phyloP scores from a whole-genome alignment of 495 filamentous ascomycete species.

The Xylaria longipes region DNA sequence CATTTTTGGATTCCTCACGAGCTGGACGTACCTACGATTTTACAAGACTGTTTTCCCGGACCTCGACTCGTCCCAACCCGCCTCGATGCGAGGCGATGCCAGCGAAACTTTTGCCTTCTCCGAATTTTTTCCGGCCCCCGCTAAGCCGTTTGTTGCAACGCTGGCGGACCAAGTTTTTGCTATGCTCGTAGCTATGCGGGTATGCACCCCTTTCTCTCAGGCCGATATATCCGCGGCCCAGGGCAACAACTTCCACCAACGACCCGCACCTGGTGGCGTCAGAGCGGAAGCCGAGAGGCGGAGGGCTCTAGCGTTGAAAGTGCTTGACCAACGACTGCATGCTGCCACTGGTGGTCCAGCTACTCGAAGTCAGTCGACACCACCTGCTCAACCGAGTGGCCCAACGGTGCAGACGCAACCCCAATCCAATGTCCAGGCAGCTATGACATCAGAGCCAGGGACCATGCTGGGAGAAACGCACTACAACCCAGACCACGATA shows the following conservation, averaged over 20 bases:
- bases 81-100: conserved; percentile 78
- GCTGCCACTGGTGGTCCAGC: conserved; percentile 66
- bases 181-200: conserved; percentile 69
- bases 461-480: conserved; percentile 70
- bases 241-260: conserved; percentile 56
- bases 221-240: conserved; percentile 80
- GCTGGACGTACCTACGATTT: conserved; percentile 97
- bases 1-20: conserved; percentile 80
- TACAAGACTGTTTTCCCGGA: conserved; percentile 75
- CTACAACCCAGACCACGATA: conserved; percentile 69
- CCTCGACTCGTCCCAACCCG: conserved; percentile 67
- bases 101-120: conserved; percentile 95
- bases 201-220: conserved; percentile 87
- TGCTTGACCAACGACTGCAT: conserved; percentile 88
- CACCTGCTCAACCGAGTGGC: conserved; percentile 48
- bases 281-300: conserved; percentile 92
- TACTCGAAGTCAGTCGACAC: conserved; percentile 47
- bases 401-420: conserved; percentile 58
- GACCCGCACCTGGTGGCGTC: conserved; percentile 65
- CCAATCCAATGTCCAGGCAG: conserved; percentile 53
- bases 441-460: conserved; percentile 51
- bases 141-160: conserved; percentile 76
- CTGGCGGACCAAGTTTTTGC: conserved; percentile 78
- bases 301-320: conserved; percentile 86
- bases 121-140: conserved; percentile 89